A percentile compares a stretch with the other conserved stretches of the same genome.
Evolutionary conservation across 2,329 filamentous ascomycete species (phyloP).

Genomic region (Aureobasidium sp.): DNA sequence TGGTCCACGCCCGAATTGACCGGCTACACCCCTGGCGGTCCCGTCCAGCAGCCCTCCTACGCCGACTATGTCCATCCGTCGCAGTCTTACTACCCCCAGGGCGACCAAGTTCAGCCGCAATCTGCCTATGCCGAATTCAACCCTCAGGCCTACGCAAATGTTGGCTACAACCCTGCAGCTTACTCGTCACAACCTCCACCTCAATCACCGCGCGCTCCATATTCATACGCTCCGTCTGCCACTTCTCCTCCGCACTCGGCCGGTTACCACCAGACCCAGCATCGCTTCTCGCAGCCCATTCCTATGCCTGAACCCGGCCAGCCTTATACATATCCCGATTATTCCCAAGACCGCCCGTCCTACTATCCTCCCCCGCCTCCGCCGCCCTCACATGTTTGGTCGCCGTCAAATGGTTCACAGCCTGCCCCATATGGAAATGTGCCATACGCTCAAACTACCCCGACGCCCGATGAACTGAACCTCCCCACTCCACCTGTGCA

Average conservation of each 20-base stretch:
- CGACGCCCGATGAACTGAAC: conserved; percentile 3
- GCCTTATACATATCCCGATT: not conserved
- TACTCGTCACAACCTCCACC: conserved; percentile 13
- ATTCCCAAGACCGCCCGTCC: not conserved
- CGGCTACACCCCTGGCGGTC: conserved; percentile 1
- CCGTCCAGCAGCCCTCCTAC: conserved; percentile 1
- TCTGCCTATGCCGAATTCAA: not conserved
- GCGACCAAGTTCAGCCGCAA: not conserved
- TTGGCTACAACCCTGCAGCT: conserved; percentile 15
- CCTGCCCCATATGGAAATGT: not conserved
- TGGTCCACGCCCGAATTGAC: conserved; percentile 11
- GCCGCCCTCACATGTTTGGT: conserved; percentile 1
- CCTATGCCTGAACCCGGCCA: conserved; percentile 11
- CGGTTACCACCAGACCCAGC: conserved; percentile 3
- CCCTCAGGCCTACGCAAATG: conserved; percentile 10
- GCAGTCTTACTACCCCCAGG: not conserved
- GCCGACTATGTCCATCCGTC: conserved; percentile 1
- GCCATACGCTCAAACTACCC: not conserved
- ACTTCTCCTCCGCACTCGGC: conserved; percentile 1
- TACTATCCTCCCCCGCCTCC: conserved; percentile 6
- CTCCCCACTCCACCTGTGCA: conserved; percentile 8
- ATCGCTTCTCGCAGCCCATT: conserved; percentile 1
- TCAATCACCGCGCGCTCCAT: not conserved
- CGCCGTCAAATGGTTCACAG: not conserved
- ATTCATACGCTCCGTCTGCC: conserved; percentile 3